Evolutionary conservation across 148 eudicot genomes (phyloP).

Genomic region (Silene conica): DNA sequence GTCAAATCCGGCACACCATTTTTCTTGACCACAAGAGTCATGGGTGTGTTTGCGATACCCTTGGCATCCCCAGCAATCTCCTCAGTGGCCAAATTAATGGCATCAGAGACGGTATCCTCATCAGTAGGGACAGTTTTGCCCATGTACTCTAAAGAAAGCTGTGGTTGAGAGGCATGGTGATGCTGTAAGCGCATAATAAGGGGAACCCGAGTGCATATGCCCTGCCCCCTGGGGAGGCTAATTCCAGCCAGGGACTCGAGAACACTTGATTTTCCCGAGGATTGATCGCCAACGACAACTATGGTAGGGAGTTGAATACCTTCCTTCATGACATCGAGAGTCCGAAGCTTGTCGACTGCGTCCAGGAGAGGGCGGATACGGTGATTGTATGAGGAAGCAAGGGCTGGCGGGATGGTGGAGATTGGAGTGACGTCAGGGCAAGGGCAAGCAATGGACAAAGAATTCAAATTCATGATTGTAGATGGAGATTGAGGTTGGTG

Average conservation of each 20-base stretch:
- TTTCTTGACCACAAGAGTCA: slow-evolving; percentile 29
- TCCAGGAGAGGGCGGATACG: slow-evolving; percentile 30
- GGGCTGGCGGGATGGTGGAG: slow-evolving; percentile 22
- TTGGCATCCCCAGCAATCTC: slow-evolving; percentile 32
- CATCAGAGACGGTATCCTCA: slow-evolving; percentile 27
- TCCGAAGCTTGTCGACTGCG: slow-evolving; percentile 26
- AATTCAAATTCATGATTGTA: not conserved
- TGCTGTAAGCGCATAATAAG: slow-evolving; percentile 30
- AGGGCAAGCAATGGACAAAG: not conserved
- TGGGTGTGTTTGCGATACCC: slow-evolving; percentile 24
- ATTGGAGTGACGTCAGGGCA: not conserved
- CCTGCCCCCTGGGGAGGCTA: slow-evolving; percentile 35
- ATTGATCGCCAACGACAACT: no score
- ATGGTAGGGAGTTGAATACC: no score
- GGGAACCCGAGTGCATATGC: slow-evolving; percentile 35
- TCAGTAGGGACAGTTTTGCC: slow-evolving; percentile 16
- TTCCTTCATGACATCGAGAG: slow-evolving; percentile 14
- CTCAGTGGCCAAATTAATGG: slow-evolving; percentile 25
- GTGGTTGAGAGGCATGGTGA: slow-evolving; percentile 12
- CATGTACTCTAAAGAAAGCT: slow-evolving; percentile 22
- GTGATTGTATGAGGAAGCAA: slow-evolving; percentile 29
- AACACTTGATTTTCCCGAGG: no score
- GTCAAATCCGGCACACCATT: slow-evolving; percentile 48
- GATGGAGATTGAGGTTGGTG: no score
- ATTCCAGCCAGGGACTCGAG: slow-evolving; percentile 25